These are phyloP conservation scores for Colletotrichum scovillei DNA, from an alignment of 2,329 filamentous ascomycete species.

Conservation along the genomic window DNA sequence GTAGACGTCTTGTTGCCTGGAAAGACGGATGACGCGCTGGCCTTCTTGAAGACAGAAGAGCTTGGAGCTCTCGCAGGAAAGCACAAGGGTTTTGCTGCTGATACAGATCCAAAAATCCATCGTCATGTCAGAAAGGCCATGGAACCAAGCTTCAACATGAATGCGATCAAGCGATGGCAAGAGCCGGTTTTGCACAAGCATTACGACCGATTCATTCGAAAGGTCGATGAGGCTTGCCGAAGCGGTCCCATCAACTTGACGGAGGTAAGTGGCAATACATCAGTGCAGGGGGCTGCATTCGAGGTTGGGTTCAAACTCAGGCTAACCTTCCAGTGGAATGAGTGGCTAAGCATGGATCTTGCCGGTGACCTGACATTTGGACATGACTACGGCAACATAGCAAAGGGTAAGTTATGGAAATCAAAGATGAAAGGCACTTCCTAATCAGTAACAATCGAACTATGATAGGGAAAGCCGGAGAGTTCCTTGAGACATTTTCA, in stretches of 20 bases:
- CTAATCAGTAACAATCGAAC: not conserved
- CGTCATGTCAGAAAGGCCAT: not conserved
- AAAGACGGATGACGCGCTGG: not conserved
- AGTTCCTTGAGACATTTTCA: constrained; percentile 22
- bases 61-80: not conserved
- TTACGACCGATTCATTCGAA: not conserved
- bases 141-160: not conserved
- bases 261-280: not conserved
- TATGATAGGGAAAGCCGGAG: not conserved
- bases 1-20: not conserved
- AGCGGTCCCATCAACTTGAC: not conserved
- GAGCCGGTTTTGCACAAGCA: not conserved
- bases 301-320: not conserved
- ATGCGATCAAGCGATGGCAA: not conserved
- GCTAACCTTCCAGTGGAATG: constrained; percentile 28
- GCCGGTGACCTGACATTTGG: constrained; percentile 39
- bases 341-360: constrained; percentile 40
- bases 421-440: no score
- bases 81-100: not conserved
- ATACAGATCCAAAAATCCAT: not conserved
- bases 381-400: constrained; percentile 35
- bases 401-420: constrained; percentile 34
- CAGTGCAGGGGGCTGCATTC: no score
- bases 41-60: not conserved
- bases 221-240: not conserved